A percentile compares a stretch with the other conserved stretches of the same genome.
Evolutionary conservation across 441 rosid genomes (phyloP).

Genomic region (Sinapis alba): DNA sequence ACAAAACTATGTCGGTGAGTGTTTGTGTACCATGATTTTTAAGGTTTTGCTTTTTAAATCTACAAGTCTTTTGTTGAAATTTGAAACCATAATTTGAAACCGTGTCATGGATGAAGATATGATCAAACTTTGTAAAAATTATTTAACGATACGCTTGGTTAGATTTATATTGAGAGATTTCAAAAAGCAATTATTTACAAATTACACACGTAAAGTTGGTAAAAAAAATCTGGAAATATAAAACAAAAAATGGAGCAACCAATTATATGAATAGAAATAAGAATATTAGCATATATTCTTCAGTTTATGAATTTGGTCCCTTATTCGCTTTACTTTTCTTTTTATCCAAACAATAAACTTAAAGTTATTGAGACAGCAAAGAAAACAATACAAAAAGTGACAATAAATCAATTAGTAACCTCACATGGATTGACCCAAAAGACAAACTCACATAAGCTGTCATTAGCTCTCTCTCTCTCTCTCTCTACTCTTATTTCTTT

Average conservation of each 20-base stretch:
- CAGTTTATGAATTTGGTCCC: neutral
- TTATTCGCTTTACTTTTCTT: neutral
- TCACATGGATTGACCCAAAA: neutral
- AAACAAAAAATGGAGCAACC: neutral
- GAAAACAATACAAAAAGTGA: neutral
- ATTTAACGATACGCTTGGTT: neutral
- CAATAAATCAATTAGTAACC: neutral
- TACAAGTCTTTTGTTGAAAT: no score
- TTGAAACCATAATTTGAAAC: no score
- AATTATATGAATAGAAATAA: neutral
- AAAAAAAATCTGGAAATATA: neutral
- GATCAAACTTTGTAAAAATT: neutral
- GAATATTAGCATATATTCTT: neutral
- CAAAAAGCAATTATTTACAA: neutral
- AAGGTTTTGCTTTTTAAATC: no score
- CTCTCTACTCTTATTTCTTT: neutral
- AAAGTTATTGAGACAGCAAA: neutral
- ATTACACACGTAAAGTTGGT: neutral
- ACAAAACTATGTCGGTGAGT: no score
- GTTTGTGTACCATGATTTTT: no score
- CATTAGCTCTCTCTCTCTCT: no score
- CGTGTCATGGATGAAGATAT: no score
- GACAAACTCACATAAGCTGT: neutral
- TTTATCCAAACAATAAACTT: neutral
- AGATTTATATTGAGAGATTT: neutral